These are phyloP conservation scores for Ceratocystis cubensis DNA, from an alignment of 2,329 filamentous ascomycete species.

Conservation along the genomic window DNA sequence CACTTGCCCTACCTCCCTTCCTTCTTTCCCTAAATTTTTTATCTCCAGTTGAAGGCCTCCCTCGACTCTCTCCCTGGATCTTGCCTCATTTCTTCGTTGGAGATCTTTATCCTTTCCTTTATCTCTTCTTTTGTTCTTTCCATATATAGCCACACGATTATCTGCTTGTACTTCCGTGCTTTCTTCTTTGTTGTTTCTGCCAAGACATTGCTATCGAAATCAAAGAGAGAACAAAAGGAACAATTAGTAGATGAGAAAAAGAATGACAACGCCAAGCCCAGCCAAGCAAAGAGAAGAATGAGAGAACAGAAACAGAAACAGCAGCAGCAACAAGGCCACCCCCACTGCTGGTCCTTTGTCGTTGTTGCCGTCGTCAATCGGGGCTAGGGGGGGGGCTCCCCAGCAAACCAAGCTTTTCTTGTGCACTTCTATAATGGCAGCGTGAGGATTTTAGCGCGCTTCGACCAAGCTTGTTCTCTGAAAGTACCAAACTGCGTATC, in stretches of 20 bases:
- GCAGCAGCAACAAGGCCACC: background rate
- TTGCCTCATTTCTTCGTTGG: background rate
- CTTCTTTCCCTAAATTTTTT: background rate
- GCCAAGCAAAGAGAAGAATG: background rate
- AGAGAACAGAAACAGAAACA: background rate
- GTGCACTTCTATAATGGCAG: background rate
- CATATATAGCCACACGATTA: background rate
- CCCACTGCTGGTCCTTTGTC: background rate
- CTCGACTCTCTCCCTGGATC: background rate
- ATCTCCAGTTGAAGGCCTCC: background rate
- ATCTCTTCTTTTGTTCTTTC: background rate
- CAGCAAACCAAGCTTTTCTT: constrained; percentile 1
- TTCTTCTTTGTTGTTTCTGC: background rate
- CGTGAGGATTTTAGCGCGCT: background rate
- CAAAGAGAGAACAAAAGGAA: background rate
- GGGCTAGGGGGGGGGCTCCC: background rate
- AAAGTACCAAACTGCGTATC: background rate
- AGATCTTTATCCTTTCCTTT: background rate
- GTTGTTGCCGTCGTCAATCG: background rate
- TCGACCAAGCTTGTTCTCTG: background rate
- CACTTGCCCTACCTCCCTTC: background rate
- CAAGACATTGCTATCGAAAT: background rate
- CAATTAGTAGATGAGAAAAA: background rate
- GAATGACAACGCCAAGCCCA: background rate
- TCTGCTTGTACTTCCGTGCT: background rate